phyloP scores from a whole-genome alignment of 2,329 filamentous ascomycete species.

The Pestalotiopsis sp. region DNA sequence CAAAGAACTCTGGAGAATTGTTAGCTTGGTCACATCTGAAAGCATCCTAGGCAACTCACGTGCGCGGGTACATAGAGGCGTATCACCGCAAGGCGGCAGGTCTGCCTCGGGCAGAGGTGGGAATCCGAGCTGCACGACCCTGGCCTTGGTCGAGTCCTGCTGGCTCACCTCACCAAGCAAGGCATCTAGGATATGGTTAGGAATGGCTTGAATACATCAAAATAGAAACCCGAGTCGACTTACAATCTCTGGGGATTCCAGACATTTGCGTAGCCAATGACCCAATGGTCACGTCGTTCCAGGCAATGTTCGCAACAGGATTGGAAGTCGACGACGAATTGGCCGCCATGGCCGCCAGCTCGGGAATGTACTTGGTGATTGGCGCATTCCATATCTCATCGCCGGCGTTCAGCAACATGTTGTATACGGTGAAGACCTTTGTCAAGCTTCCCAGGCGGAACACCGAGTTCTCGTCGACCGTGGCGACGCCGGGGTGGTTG shows the following conservation, averaged over 20 bases:
- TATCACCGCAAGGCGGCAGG: constrained; percentile 27
- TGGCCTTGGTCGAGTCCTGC: constrained; percentile 21
- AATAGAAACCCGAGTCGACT: not conserved
- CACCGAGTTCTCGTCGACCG: constrained; percentile 41
- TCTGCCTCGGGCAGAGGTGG: constrained; percentile 28
- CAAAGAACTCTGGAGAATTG: constrained; percentile 26
- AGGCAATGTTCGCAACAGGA: constrained; percentile 25
- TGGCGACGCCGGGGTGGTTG: constrained; percentile 32
- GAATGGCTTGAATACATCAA: not conserved
- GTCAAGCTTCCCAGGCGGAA: constrained; percentile 45
- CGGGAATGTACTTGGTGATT: constrained; percentile 31
- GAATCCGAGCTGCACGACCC: constrained; percentile 29
- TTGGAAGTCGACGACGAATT: constrained; percentile 20
- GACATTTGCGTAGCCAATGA: constrained; percentile 19
- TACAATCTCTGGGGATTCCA: constrained; percentile 32
- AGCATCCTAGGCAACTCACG: constrained; percentile 22
- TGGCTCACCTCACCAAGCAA: constrained; percentile 31
- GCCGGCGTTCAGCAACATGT: constrained; percentile 32
- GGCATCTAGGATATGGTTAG: constrained; percentile 24
- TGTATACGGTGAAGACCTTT: constrained; percentile 42
- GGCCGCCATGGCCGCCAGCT: constrained; percentile 24
- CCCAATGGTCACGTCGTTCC: constrained; percentile 34
- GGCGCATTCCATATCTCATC: constrained; percentile 31
- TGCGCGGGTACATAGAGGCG: constrained; percentile 27
- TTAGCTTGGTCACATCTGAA: not conserved